Evolutionary conservation across 2,329 filamentous ascomycete species (phyloP).

Genomic region (Lizonia empirigonia): DNA sequence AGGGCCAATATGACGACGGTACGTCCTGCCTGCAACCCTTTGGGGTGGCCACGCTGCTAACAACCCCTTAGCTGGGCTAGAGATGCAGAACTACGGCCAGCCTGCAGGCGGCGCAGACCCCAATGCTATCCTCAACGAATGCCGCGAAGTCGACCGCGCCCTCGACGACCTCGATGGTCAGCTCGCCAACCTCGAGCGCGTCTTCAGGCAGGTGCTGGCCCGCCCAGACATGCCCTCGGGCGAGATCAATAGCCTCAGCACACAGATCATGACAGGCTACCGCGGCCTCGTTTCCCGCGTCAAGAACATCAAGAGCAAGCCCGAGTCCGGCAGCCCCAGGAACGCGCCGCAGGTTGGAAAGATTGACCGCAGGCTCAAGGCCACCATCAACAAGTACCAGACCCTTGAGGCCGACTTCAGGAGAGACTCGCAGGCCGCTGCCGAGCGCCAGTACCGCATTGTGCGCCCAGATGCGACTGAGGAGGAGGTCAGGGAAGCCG

Average conservation of each 20-base stretch:
- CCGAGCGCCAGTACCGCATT: slow-evolving; percentile 88
- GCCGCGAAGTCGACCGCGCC: slow-evolving; percentile 76
- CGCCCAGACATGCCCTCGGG: slow-evolving; percentile 76
- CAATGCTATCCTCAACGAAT: slow-evolving; percentile 83
- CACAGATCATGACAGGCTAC: slow-evolving; percentile 84
- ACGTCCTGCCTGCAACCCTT: slow-evolving; percentile 36
- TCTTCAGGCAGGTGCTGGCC: slow-evolving; percentile 74
- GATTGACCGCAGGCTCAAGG: slow-evolving; percentile 78
- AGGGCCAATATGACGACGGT: slow-evolving; percentile 46
- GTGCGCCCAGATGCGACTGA: slow-evolving; percentile 82
- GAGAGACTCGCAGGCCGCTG: slow-evolving; percentile 79
- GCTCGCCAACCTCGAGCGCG: slow-evolving; percentile 71
- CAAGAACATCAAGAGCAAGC: slow-evolving; percentile 80
- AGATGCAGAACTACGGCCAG: slow-evolving; percentile 68
- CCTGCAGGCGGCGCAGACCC: slow-evolving; percentile 55
- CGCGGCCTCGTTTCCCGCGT: slow-evolving; percentile 78
- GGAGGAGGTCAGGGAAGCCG: slow-evolving; percentile 75
- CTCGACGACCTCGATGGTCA: slow-evolving; percentile 76
- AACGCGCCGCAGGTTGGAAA: slow-evolving; percentile 82
- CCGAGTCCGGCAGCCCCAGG: slow-evolving; percentile 72
- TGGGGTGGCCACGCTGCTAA: slow-evolving; percentile 25
- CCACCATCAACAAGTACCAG: slow-evolving; percentile 81
- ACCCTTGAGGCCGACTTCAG: slow-evolving; percentile 79
- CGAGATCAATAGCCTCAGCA: slow-evolving; percentile 72
- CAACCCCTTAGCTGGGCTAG: slow-evolving; percentile 55